Base-by-base conservation (phyloP, 768 basidiomycete genomes). In the Boletus sensibilis region DNA sequence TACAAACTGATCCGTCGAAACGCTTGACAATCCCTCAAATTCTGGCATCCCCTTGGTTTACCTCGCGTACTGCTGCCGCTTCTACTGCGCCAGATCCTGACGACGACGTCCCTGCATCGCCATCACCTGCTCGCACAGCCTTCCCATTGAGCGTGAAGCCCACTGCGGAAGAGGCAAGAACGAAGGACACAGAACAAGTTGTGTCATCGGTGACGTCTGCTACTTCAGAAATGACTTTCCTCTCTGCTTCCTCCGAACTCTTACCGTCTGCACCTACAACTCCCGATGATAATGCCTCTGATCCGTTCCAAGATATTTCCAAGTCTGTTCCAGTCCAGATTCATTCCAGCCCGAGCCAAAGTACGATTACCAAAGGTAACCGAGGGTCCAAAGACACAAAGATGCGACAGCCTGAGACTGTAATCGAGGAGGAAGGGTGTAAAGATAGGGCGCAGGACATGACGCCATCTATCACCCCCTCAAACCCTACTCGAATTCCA, bases 1-100 rank as follows among this genome's bases (percentile, higher is more conserved):
- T 99, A 33, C 80, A 84, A 56, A 84, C 83, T 47, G 93, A 96
- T 62, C 86, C 90, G 4, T 68, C 81, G 12, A 83, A 87, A 57
- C 88, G 96, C 11, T 75, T 86, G 33, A 82, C 84, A 12, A 93
- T 98, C 61, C 83, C 90, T 21, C 89, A 91, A 66, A 95, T 97
- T 48, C 79, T 98, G 29, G 75, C 80, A 1, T 93, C 95, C 67
- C 72, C 87, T 1, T 98, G 96, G 95, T 98, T 97, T 71, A 82
- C 78, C 18, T 65, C 76, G 46, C 67, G 66, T 39, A 21, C 45
- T 47, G 20, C 56, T 44, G 4, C 54, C 8, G 27, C 50, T 51
- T 50, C 48, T 31, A 39, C 52, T 49, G 25, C 57, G 34, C 37
- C 39, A 16, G 56, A 53, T 41, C 42, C 48, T 29, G 58, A 66